A percentile compares a stretch with the other conserved stretches of the same genome.
These are phyloP conservation scores for Calonectria hawksworthii DNA, from an alignment of 2,329 filamentous ascomycete species.

Conservation along the genomic window DNA sequence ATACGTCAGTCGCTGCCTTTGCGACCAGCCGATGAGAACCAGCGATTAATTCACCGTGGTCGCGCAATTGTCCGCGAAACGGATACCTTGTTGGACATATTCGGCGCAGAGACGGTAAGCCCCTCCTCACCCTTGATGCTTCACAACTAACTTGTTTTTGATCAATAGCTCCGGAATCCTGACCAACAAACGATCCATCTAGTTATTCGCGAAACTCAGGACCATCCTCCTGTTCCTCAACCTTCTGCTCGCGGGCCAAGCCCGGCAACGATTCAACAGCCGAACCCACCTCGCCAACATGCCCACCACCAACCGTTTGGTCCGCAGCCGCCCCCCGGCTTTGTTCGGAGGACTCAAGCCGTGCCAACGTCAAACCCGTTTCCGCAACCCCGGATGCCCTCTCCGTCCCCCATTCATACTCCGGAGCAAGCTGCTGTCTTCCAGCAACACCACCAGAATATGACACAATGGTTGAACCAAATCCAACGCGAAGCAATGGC, in stretches of 20 bases:
- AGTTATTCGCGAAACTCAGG: slow-evolving; percentile 60
- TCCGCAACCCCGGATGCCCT: slow-evolving; percentile 50
- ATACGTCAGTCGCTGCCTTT: slow-evolving; percentile 66
- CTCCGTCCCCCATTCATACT: slow-evolving; percentile 46
- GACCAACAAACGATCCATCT: slow-evolving; percentile 68
- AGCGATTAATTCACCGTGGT: slow-evolving; percentile 73
- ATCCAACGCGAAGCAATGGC: slow-evolving; percentile 62
- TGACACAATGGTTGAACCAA: slow-evolving; percentile 61
- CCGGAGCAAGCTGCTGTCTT: slow-evolving; percentile 49
- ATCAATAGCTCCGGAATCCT: slow-evolving; percentile 56
- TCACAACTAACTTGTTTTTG: slow-evolving; percentile 38
- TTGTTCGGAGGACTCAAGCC: slow-evolving; percentile 48
- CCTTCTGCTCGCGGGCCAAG: slow-evolving; percentile 36
- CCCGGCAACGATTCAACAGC: slow-evolving; percentile 41
- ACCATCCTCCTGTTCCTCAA: slow-evolving; percentile 46
- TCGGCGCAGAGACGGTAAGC: slow-evolving; percentile 68
- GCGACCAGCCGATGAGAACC: slow-evolving; percentile 66
- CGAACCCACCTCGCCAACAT: slow-evolving; percentile 40
- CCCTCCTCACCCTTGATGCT: neutral
- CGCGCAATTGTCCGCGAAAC: slow-evolving; percentile 67
- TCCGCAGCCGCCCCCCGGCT: slow-evolving; percentile 46
- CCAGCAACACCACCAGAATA: slow-evolving; percentile 58
- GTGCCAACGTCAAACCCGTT: slow-evolving; percentile 45
- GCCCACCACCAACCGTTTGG: slow-evolving; percentile 40
- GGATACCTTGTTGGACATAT: slow-evolving; percentile 69